Conservation (phyloP, 768 basidiomycete species). For the Serendipita sp. region DNA sequence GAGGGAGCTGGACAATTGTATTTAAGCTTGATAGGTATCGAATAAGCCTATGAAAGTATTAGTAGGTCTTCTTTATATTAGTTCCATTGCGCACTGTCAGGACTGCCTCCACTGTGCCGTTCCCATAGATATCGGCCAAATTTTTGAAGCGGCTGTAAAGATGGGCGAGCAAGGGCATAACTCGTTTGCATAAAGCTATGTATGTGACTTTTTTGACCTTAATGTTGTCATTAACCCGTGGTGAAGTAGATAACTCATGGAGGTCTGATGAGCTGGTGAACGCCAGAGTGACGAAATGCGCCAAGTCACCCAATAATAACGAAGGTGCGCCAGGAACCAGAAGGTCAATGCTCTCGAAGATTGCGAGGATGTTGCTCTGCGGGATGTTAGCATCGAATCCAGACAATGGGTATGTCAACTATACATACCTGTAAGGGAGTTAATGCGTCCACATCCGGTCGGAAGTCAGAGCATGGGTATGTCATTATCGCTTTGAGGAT, state of each 20-base stretch:
- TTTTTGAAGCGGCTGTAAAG: constrained; percentile 54
- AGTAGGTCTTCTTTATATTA: not conserved
- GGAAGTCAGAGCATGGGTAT: constrained; percentile 39
- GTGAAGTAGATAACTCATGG: constrained; percentile 13
- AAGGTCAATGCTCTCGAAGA: constrained; percentile 51
- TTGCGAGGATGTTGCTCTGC: constrained; percentile 56
- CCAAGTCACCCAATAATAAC: constrained; percentile 63
- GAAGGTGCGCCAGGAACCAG: constrained; percentile 45
- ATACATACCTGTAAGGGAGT: constrained; percentile 54
- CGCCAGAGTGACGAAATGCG: constrained; percentile 73
- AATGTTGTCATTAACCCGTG: constrained; percentile 22
- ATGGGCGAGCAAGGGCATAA: constrained; percentile 71
- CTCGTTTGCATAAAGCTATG: constrained; percentile 74
- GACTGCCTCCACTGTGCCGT: constrained; percentile 74
- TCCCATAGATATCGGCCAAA: constrained; percentile 43
- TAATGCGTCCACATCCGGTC: constrained; percentile 71
- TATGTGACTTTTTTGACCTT: constrained; percentile 63
- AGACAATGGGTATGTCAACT: not conserved
- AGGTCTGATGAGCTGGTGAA: constrained; percentile 40
- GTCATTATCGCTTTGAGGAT: constrained; percentile 50
- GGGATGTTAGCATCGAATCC: constrained; percentile 12
- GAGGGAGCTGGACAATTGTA: constrained; percentile 86
- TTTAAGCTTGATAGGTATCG: constrained; percentile 83
- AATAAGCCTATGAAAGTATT: constrained; percentile 42
- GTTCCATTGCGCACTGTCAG: constrained; percentile 30